Conservation (phyloP, 2,329 filamentous ascomycete species). For the Aspergillus puulaauensis region DNA sequence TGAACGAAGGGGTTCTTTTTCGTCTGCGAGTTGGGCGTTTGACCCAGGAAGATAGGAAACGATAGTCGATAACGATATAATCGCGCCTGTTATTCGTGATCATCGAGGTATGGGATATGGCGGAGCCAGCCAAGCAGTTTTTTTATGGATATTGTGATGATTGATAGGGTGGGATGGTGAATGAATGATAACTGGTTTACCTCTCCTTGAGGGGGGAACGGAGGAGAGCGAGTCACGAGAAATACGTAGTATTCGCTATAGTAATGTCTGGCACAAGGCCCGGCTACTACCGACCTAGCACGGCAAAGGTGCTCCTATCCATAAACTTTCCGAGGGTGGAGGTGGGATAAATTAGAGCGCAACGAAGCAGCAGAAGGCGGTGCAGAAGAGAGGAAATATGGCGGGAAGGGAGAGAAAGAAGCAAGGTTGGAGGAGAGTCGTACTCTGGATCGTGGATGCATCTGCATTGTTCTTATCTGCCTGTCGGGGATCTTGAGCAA, state of each 20-base stretch:
- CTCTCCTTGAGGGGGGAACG: neutral
- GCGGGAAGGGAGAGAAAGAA: constrained; percentile 1
- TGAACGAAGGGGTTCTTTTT: constrained; percentile 17
- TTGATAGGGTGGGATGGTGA: neutral
- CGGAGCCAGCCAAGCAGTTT: neutral
- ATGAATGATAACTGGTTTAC: neutral
- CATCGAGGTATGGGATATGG: constrained; percentile 34
- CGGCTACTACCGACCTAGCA: neutral
- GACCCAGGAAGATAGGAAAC: constrained; percentile 35
- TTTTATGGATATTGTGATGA: neutral
- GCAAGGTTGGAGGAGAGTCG: constrained; percentile 3
- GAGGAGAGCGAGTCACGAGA: constrained; percentile 6
- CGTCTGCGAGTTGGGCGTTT: constrained; percentile 28
- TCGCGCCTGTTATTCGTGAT: constrained; percentile 34
- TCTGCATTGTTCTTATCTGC: constrained; percentile 1
- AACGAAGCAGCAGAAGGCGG: neutral
- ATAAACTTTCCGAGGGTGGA: neutral
- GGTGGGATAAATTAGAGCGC: neutral
- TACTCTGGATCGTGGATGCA: neutral
- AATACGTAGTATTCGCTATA: constrained; percentile 1
- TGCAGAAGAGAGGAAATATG: neutral
- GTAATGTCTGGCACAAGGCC: neutral
- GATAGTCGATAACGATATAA: constrained; percentile 35
- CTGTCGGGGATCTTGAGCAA: constrained; percentile 19
- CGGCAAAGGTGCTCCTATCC: neutral